phyloP scores from a whole-genome alignment of 1,284 basidiomycete species.

The Omphalotus olearius region DNA sequence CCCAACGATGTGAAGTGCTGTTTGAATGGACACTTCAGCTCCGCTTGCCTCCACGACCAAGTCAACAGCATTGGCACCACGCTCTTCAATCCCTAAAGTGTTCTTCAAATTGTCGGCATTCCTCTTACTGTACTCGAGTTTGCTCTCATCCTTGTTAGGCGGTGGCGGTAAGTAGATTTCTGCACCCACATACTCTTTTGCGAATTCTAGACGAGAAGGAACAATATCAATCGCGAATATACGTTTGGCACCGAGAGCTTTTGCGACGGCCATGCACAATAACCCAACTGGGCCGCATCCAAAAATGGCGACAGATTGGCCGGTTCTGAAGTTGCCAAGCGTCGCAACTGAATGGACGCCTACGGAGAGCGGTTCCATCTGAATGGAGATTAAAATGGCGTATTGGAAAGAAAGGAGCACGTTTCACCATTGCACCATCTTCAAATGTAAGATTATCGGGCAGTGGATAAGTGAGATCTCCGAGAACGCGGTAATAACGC shows the following conservation, averaged over 20 bases:
- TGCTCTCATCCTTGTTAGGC: constrained; percentile 60
- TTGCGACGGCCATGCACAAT: constrained; percentile 89
- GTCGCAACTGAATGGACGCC: constrained; percentile 85
- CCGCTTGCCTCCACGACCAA: constrained; percentile 85
- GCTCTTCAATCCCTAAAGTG: constrained; percentile 54
- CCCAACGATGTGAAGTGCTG: constrained; percentile 73
- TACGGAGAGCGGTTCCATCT: constrained; percentile 95
- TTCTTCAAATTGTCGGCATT: constrained; percentile 61
- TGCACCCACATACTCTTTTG: constrained; percentile 85
- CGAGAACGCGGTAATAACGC: constrained; percentile 77
- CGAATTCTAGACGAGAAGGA: constrained; percentile 79
- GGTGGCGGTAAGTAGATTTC: constrained; percentile 72
- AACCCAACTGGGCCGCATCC: constrained; percentile 82
- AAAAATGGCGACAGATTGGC: constrained; percentile 77
- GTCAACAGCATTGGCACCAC: constrained; percentile 59
- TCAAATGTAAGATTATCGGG: constrained; percentile 74
- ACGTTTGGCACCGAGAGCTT: constrained; percentile 79
- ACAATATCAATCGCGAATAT: constrained; percentile 88
- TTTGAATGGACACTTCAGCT: constrained; percentile 83
- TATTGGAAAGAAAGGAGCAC: neutral
- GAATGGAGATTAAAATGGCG: constrained; percentile 5
- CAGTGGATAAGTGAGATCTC: constrained; percentile 70
- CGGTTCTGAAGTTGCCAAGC: constrained; percentile 69
- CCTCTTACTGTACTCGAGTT: constrained; percentile 63
- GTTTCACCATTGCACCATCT: constrained; percentile 76